Evolutionary conservation across 768 basidiomycete genomes (phyloP).

Genomic region (Auricularia sp.): DNA sequence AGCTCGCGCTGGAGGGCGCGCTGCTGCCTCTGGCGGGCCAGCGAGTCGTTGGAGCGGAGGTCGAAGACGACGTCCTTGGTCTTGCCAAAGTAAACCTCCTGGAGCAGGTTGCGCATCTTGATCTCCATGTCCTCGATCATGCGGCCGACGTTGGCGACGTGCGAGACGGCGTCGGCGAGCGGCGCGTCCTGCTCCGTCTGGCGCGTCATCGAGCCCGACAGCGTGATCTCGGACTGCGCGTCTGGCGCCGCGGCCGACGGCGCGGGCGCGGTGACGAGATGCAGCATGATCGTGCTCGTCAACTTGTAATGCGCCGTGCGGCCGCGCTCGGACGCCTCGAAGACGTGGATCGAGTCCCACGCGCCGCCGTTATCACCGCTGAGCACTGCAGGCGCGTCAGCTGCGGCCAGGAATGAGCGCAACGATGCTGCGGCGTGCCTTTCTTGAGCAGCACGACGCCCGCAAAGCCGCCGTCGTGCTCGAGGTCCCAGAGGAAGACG

Average conservation of each 20-base stretch:
- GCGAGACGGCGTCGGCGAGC: slow-evolving; percentile 67
- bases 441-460: slow-evolving; percentile 96
- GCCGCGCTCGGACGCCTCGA: slow-evolving; percentile 87
- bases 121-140: slow-evolving; percentile 99
- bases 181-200: slow-evolving; percentile 90
- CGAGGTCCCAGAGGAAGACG: slow-evolving; percentile 96
- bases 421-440: slow-evolving; percentile 35
- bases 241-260: slow-evolving; percentile 10
- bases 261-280: slow-evolving; percentile 46
- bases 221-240: slow-evolving; percentile 50
- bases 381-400: neutral
- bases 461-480: slow-evolving; percentile 84
- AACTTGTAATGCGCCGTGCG: slow-evolving; percentile 93
- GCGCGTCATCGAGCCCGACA: slow-evolving; percentile 96
- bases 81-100: slow-evolving; percentile 95
- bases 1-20: slow-evolving; percentile 86
- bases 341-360: slow-evolving; percentile 99
- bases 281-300: slow-evolving; percentile 94
- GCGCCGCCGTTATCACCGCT: slow-evolving; percentile 31
- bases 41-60: slow-evolving; percentile 76
- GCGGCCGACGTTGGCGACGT: slow-evolving; percentile 87
- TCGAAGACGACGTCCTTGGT: slow-evolving; percentile 93
- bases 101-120: slow-evolving; percentile 92
- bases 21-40: slow-evolving; percentile 72
- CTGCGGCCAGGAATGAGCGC: neutral